phyloP scores from a whole-genome alignment of 2,329 filamentous ascomycete genomes.

The Boeremia lycopersici region DNA sequence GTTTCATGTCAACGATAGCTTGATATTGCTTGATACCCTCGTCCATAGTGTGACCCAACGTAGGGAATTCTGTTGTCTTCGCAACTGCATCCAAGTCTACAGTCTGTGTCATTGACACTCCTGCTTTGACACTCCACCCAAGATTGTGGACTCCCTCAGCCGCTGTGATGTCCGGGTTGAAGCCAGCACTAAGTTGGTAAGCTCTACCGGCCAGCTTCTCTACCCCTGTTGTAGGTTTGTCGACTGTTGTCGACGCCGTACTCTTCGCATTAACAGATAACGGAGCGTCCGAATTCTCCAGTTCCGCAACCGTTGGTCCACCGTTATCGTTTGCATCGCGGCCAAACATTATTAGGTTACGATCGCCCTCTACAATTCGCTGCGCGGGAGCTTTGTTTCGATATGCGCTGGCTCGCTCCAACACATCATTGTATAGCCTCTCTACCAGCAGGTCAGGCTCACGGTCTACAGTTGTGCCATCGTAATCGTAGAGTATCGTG shows the following conservation, averaged over 20 bases:
- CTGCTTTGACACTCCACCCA: slow-evolving; percentile 78
- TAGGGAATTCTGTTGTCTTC: slow-evolving; percentile 66
- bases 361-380: slow-evolving; percentile 80
- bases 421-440: slow-evolving; percentile 90
- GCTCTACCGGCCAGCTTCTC: slow-evolving; percentile 73
- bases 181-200: slow-evolving; percentile 70
- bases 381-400: slow-evolving; percentile 76
- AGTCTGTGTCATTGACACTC: slow-evolving; percentile 65
- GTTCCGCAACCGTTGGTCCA: slow-evolving; percentile 71
- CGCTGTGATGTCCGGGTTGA: slow-evolving; percentile 72
- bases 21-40: slow-evolving; percentile 89
- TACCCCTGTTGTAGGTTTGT: slow-evolving; percentile 58
- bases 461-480: slow-evolving; percentile 77
- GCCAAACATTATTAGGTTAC: slow-evolving; percentile 79
- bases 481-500: slow-evolving; percentile 87
- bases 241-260: slow-evolving; percentile 41
- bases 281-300: slow-evolving; percentile 70
- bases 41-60: slow-evolving; percentile 88
- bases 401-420: slow-evolving; percentile 89
- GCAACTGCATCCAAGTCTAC: slow-evolving; percentile 74
- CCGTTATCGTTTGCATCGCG: slow-evolving; percentile 68
- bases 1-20: slow-evolving; percentile 77
- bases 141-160: slow-evolving; percentile 77
- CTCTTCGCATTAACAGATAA: slow-evolving; percentile 56
- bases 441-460: slow-evolving; percentile 82